Evolutionary conservation across 75 land plant genomes (phyloP).

Genomic region (Cupressus sempervirens): DNA sequence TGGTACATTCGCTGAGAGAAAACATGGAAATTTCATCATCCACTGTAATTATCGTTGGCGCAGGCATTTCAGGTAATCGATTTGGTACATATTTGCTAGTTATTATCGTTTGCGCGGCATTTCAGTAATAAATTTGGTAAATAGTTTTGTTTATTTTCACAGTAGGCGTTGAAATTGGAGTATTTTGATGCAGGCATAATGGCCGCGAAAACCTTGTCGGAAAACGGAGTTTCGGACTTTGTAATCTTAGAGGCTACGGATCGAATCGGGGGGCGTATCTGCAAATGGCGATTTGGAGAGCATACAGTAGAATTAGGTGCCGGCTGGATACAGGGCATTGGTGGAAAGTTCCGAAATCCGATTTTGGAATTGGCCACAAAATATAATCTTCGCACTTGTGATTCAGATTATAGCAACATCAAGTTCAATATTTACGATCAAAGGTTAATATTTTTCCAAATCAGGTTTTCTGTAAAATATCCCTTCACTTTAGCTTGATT

Average conservation of each 20-base stretch:
- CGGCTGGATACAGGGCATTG: conserved; percentile 67
- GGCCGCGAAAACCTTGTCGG: conserved; percentile 48
- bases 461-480: neutral
- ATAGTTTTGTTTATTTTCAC: neutral
- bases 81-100: neutral
- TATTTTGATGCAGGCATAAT: conserved; percentile 28
- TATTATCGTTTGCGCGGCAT: conserved; percentile 13
- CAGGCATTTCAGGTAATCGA: conserved; percentile 26
- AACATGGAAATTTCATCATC: too few species aligned
- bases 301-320: conserved; percentile 48
- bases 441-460: neutral
- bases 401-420: conserved; percentile 35
- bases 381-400: conserved; percentile 21
- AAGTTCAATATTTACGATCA: conserved; percentile 34
- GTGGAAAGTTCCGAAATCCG: conserved; percentile 41
- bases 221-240: conserved; percentile 45
- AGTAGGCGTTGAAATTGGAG: neutral
- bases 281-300: conserved; percentile 28
- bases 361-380: conserved; percentile 41
- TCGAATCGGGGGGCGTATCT: conserved; percentile 56
- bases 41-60: conserved; percentile 16
- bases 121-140: conserved; percentile 2
- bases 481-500: neutral
- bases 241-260: conserved; percentile 54
- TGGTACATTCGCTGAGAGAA: too few species aligned